Conservation (phyloP, 2,329 filamentous ascomycete genomes). For the Colletotrichum cereale region DNA sequence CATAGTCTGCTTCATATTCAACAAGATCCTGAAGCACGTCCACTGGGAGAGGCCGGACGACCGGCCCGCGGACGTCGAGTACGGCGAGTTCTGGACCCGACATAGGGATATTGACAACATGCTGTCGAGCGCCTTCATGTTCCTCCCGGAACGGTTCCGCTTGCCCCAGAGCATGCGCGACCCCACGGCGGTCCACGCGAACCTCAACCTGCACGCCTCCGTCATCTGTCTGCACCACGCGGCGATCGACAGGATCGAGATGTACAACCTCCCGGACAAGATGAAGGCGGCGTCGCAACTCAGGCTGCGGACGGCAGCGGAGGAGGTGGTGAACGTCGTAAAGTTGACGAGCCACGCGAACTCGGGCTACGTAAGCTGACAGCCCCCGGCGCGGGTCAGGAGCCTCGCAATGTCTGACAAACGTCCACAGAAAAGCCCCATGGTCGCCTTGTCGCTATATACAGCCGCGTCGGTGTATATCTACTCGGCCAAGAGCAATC, state of each 20-base stretch:
- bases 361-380: constrained; percentile 70
- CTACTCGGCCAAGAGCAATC: constrained; percentile 78
- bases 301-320: constrained; percentile 82
- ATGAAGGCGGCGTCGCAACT: constrained; percentile 79
- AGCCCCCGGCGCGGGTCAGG: constrained; percentile 4
- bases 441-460: constrained; percentile 86
- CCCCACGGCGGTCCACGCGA: constrained; percentile 82
- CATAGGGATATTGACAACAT: constrained; percentile 87
- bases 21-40: constrained; percentile 83
- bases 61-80: constrained; percentile 76
- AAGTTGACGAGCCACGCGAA: constrained; percentile 80
- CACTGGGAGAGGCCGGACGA: constrained; percentile 79
- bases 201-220: constrained; percentile 89
- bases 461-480: constrained; percentile 87
- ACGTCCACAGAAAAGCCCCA: constrained; percentile 74
- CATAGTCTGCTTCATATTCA: constrained; percentile 83
- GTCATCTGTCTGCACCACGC: constrained; percentile 91
- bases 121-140: constrained; percentile 82
- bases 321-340: constrained; percentile 87
- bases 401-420: constrained; percentile 25
- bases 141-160: constrained; percentile 80
- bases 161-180: constrained; percentile 78
- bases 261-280: constrained; percentile 72
- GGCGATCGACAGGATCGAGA: constrained; percentile 85
- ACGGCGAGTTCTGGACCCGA: constrained; percentile 87